phyloP scores from a whole-genome alignment of 345 rosid species.

The Bruguiera sexangula region DNA sequence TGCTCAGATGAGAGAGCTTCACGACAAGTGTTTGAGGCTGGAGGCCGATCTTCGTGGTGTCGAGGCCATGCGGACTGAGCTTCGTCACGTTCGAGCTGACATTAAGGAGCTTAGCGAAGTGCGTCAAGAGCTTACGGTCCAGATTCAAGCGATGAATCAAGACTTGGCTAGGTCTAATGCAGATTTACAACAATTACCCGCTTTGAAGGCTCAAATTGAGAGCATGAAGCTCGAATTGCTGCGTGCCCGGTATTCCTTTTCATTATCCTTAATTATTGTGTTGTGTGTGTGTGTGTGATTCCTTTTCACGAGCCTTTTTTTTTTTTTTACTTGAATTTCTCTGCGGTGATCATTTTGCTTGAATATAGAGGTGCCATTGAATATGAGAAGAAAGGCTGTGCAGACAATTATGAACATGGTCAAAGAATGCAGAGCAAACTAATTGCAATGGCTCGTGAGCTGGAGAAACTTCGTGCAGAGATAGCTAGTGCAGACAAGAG shows the following conservation, averaged over 20 bases:
- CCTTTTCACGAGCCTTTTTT: too few species aligned
- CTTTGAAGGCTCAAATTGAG: constrained; percentile 68
- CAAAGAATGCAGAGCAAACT: constrained; percentile 87
- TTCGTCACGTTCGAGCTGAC: constrained; percentile 62
- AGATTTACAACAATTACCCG: constrained; percentile 72
- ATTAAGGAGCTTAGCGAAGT: constrained; percentile 64
- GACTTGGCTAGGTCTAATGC: constrained; percentile 65
- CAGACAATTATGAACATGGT: constrained; percentile 92
- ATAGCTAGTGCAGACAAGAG: constrained; percentile 82
- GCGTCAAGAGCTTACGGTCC: constrained; percentile 66
- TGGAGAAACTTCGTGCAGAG: constrained; percentile 96
- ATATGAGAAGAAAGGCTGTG: constrained; percentile 94
- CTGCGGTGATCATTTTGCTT: constrained; percentile 7
- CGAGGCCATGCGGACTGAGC: constrained; percentile 61
- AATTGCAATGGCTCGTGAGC: constrained; percentile 86
- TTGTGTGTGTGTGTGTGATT: neutral
- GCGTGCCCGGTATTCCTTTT: constrained; percentile 62
- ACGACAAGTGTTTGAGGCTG: constrained; percentile 61
- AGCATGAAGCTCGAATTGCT: constrained; percentile 84
- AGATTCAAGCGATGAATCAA: constrained; percentile 65
- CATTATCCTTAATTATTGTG: neutral
- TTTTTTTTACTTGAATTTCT: neutral
- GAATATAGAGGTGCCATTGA: constrained; percentile 73
- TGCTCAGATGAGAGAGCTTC: constrained; percentile 77
- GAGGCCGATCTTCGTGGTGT: constrained; percentile 67